phyloP scores from a whole-genome alignment of 345 rosid species.

The Eucalyptus albens region DNA sequence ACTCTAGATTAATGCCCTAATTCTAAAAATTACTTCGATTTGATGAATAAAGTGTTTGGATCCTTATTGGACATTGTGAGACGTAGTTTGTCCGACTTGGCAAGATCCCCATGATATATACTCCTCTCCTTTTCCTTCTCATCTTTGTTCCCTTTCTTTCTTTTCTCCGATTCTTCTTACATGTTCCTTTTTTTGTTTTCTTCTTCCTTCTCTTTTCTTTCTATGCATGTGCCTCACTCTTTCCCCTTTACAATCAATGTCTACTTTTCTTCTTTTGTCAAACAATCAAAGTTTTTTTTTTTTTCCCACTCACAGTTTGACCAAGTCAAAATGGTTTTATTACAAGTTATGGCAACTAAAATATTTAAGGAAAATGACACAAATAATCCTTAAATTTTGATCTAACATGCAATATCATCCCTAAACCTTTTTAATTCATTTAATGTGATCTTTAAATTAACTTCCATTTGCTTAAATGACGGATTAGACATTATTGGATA shows the following conservation, averaged over 20 bases:
- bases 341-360: not conserved
- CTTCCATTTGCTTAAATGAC: not conserved
- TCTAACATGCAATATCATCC: not conserved
- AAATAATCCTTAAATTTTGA: not conserved
- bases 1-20: not conserved
- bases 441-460: not conserved
- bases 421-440: not conserved
- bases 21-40: not conserved
- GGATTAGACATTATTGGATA: not conserved
- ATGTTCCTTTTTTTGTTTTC: not conserved
- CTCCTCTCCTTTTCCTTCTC: not conserved
- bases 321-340: not conserved
- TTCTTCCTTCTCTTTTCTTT: not conserved
- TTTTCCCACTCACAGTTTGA: not conserved
- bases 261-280: not conserved
- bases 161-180: not conserved
- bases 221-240: not conserved
- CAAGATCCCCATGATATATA: not conserved
- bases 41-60: not conserved
- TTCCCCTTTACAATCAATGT: not conserved
- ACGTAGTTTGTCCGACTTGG: not conserved
- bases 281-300: not conserved
- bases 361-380: not conserved
- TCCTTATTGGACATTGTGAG: not conserved
- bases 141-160: not conserved